Percentiles rank a stretch among this genome's conserved stretches.
These are phyloP conservation scores for Hanseniaspora thailandica DNA, from an alignment of 805 yeast genomes.

Conservation along the genomic window DNA sequence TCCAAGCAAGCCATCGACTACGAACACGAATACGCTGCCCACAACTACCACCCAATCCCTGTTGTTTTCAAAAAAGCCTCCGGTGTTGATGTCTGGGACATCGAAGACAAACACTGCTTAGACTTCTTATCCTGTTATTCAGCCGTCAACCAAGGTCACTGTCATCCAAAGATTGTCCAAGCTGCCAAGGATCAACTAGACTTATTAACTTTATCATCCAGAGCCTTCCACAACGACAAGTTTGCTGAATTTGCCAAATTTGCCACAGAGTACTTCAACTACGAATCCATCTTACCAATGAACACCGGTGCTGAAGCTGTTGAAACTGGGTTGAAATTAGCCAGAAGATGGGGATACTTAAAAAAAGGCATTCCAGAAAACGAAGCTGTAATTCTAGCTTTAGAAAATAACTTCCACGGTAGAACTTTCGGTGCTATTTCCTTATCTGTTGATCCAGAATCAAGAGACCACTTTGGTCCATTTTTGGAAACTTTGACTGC, in stretches of 20 bases:
- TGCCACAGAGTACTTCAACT: slow-evolving; percentile 76
- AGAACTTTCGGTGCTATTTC: slow-evolving; percentile 91
- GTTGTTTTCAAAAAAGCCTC: slow-evolving; percentile 77
- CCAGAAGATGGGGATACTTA: slow-evolving; percentile 94
- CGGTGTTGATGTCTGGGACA: slow-evolving; percentile 97
- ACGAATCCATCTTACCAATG: slow-evolving; percentile 92
- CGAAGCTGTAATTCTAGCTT: slow-evolving; percentile 80
- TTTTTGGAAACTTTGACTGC: slow-evolving; percentile 78
- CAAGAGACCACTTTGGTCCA: slow-evolving; percentile 81
- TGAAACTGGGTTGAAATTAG: slow-evolving; percentile 84
- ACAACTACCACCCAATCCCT: slow-evolving; percentile 93
- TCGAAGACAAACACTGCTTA: slow-evolving; percentile 86
- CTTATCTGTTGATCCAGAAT: slow-evolving; percentile 82
- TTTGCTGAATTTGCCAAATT: slow-evolving; percentile 81
- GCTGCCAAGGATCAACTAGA: slow-evolving; percentile 84
- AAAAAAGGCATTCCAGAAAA: slow-evolving; percentile 70
- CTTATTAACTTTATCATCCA: slow-evolving; percentile 69
- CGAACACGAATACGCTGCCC: slow-evolving; percentile 81
- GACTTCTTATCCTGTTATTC: slow-evolving; percentile 92
- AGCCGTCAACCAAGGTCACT: slow-evolving; percentile 96
- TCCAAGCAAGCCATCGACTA: slow-evolving; percentile 52
- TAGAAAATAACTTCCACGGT: slow-evolving; percentile 89
- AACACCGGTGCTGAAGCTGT: slow-evolving; percentile 99
- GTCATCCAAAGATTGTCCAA: slow-evolving; percentile 81
- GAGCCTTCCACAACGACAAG: slow-evolving; percentile 85